Base-by-base conservation (phyloP, 345 rosid species). In the Arabidopsis suecica region DNA sequence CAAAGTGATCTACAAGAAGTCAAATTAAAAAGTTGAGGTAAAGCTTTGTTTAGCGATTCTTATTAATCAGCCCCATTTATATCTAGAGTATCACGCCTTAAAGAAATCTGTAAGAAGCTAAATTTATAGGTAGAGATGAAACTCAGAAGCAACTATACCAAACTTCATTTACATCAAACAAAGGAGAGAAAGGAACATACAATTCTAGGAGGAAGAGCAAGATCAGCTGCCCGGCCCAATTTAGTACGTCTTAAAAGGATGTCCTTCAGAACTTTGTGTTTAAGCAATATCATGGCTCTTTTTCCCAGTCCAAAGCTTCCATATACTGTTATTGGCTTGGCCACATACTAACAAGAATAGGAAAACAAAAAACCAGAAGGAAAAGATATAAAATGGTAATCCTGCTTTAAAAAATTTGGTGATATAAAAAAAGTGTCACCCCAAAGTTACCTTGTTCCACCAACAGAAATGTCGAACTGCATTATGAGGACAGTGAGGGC, bases 221-320 rank as follows among this genome's bases (percentile, higher is more conserved):
- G 99, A 86, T 95, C 99, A 67, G 99, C 88, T 75, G 99, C 97
- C 75, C 99, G 84, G 78, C 97, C 97, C 53, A 78, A 86, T 78
- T 95, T 95, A 16, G 99, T 95, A 73, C 99, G 97, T 68, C 99
- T 86, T 68, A 95, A 71, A 75, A 92, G 76, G 8, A 90, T 82
- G 65, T 81, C 84, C 64, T 80, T 90, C 77, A 95, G 65, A 59
- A 95, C 84, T 78, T 91, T 95, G 79, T 92, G 87, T 75, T 87
- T 95, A 34, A 95, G 91, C 85, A 90, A 86, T 78, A 88, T 78
- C 99, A 95, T 92, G 58, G 97, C 99, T 69, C 97, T 82, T 77
- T 54, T 82, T 71, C 97, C 96, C 37, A 0, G 1, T 38, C 62
- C 74, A 28, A 8, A 3, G 83, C 84, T 78, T 68, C 92, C 95